A percentile compares a stretch with the other conserved stretches of the same genome.
Evolutionary conservation across 208 protist genomes (phyloP).

Genomic region (Tritrichomonas foetus): DNA sequence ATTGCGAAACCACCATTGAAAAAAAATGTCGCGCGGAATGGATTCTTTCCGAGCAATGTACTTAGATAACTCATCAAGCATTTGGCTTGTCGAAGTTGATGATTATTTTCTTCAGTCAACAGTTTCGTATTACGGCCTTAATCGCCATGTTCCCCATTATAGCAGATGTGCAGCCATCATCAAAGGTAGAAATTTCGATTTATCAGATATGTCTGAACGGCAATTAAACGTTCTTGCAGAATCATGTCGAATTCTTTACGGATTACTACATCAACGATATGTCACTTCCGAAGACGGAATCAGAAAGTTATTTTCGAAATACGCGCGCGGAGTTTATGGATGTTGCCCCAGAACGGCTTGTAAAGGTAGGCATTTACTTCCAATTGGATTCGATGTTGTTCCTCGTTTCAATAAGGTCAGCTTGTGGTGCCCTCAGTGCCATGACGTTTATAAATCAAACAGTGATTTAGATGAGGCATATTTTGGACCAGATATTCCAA

Average conservation of each 20-base stretch:
- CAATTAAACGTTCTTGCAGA: no score
- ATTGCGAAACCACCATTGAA: no score
- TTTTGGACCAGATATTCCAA: constrained; percentile 14
- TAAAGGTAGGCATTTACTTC: not conserved
- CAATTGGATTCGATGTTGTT: not conserved
- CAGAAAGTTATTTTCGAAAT: not conserved
- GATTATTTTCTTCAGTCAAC: not conserved
- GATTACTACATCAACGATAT: not conserved
- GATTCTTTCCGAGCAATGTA: no score
- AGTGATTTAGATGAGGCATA: not conserved
- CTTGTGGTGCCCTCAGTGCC: not conserved
- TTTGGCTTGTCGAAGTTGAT: not conserved
- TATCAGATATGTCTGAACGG: not conserved
- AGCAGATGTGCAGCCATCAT: not conserved
- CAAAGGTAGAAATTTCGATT: not conserved
- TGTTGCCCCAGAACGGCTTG: not conserved
- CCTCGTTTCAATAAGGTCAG: not conserved
- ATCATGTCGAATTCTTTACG: not conserved
- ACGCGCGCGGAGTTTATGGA: not conserved
- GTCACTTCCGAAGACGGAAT: not conserved
- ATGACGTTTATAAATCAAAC: not conserved
- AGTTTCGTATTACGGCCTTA: not conserved
- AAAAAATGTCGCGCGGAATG: no score
- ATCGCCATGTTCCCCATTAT: not conserved
- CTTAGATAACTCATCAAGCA: not conserved